These are phyloP conservation scores for Citrus glauca DNA, from an alignment of 345 rosid genomes.

Conservation along the genomic window DNA sequence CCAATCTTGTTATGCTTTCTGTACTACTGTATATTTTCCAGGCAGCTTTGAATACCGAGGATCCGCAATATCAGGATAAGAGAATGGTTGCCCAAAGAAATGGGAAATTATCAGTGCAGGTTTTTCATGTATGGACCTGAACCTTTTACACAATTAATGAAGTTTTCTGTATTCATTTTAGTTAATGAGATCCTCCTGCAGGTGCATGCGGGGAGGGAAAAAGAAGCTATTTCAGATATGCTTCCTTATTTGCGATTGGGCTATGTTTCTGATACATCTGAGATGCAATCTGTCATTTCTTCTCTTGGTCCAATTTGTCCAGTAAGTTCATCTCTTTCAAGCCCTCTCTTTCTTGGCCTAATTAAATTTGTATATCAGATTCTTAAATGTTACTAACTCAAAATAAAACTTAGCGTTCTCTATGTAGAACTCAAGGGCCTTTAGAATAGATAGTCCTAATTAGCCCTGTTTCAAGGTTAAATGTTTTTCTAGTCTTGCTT, in stretches of 20 bases:
- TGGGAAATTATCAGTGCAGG: constrained; percentile 73
- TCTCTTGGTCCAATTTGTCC: constrained; percentile 95
- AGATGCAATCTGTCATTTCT: constrained; percentile 89
- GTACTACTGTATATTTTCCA: constrained; percentile 23
- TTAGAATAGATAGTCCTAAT: not conserved
- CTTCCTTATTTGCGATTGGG: constrained; percentile 89
- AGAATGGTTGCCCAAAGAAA: constrained; percentile 97
- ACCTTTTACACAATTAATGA: not conserved
- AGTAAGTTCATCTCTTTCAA: constrained; percentile 41
- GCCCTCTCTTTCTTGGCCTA: not conserved
- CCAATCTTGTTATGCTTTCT: constrained; percentile 18
- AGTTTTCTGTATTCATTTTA: constrained; percentile 15
- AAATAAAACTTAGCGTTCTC: not conserved
- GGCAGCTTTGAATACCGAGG: constrained; percentile 93
- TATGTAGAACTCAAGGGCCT: not conserved
- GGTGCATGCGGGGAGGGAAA: constrained; percentile 86
- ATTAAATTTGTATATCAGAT: not conserved
- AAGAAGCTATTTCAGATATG: constrained; percentile 78
- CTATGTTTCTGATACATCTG: constrained; percentile 84
- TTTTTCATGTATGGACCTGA: constrained; percentile 52
- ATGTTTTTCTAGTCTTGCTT: not conserved
- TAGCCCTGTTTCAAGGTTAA: not conserved
- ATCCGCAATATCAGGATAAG: constrained; percentile 97
- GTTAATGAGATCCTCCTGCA: constrained; percentile 22
- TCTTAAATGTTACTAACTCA: not conserved